Base-by-base conservation (phyloP, 495 filamentous ascomycete species). In the Penicillium mononematosum region DNA sequence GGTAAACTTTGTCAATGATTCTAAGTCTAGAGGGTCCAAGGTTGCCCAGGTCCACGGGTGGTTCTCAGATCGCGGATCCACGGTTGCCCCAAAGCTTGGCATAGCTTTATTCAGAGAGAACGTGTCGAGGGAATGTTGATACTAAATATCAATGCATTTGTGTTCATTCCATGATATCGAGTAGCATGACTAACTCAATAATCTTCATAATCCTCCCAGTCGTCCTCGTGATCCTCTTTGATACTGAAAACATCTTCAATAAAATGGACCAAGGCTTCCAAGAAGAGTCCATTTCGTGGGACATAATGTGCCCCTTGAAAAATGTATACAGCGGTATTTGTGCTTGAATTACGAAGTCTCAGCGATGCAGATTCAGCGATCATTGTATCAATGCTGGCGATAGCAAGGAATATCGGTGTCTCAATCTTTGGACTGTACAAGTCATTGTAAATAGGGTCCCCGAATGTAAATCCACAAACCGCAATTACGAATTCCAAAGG, bases 401-500 rank as follows among this genome's bases (percentile, higher is more conserved):
- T 49, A 12, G 50, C 39, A 50, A 50, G 60, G 2, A 62, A 39
- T 10, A 55, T 45, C 11, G 60, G 60, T 1, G 51, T 55, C 19
- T 45, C 12, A 25, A 62, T 58, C 1, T 46, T 49, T 10, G 49
- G 51, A 22, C 14, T 34, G 24, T 58, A 62, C 10, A 58, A 9
- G 1, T 25, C 8, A 0, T 29, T 20, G 16, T 62, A 58, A 32
- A 27, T 1, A 6, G 43, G 49, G 29, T 62, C n/a, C 1, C 20
- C 47, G 0, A 58, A 24, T 38, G 42, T 32, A 16, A 62, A 62
- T 6, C 60, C 51, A 32, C 39, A 58, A 46, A 58, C 42, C 3
- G 45, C 43, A 5, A 58, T 38, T 20, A 45, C 55, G 24, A 62
- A 62, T n/a, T 54, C n/a, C 10, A 61, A 53, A 9, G 59, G 59